phyloP scores from a whole-genome alignment of 2,329 filamentous ascomycete genomes.

The Phialemonium atrogriseum region DNA sequence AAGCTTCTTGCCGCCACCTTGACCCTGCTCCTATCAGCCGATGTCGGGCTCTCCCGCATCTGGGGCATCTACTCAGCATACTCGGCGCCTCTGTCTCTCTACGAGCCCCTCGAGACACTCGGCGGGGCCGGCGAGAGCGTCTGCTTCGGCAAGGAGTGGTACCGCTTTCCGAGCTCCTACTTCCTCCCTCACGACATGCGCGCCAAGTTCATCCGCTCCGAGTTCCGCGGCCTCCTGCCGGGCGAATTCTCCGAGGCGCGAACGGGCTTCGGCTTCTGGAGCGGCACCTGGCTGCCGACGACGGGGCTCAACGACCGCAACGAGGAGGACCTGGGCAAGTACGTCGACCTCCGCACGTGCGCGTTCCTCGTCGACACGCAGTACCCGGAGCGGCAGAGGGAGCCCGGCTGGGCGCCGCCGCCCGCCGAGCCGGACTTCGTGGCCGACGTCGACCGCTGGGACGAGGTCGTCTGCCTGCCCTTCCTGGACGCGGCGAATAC shows the following conservation, averaged over 20 bases:
- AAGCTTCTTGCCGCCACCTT: conserved; percentile 58
- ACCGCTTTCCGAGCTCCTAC: conserved; percentile 90
- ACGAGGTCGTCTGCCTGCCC: conserved; percentile 61
- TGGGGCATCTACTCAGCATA: conserved; percentile 75
- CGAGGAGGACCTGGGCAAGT: conserved; percentile 78
- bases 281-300: conserved; percentile 77
- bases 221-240: conserved; percentile 81
- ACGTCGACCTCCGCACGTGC: conserved; percentile 68
- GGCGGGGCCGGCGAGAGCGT: conserved; percentile 59
- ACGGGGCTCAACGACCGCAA: conserved; percentile 89
- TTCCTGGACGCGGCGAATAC: conserved; percentile 79
- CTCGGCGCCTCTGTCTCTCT: conserved; percentile 67
- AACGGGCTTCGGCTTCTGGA: conserved; percentile 62
- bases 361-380: conserved; percentile 82
- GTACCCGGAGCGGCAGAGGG: conserved; percentile 49
- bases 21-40: conserved; percentile 55
- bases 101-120: conserved; percentile 53
- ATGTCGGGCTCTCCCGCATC: conserved; percentile 62
- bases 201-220: conserved; percentile 84
- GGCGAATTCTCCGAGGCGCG: conserved; percentile 78
- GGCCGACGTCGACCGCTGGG: conserved; percentile 67
- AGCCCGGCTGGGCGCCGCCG: conserved; percentile 33
- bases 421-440: conserved; percentile 74
- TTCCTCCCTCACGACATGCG: conserved; percentile 77
- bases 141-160: conserved; percentile 96